Evolutionary conservation across 768 basidiomycete species (phyloP).

Genomic region (Tylopilus sp.): DNA sequence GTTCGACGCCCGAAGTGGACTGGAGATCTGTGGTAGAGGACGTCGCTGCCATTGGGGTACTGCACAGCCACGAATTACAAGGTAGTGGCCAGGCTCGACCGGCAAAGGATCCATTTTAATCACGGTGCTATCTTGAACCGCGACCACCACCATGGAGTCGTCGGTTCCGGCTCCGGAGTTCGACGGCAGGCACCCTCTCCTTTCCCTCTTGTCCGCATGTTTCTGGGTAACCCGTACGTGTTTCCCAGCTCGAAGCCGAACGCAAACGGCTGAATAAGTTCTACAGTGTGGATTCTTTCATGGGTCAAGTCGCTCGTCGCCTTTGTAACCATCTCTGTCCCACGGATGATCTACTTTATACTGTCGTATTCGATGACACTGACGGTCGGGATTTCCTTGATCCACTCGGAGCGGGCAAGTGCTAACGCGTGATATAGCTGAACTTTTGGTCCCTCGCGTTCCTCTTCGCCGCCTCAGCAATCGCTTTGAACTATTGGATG

Average conservation of each 20-base stretch:
- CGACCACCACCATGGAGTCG: constrained; percentile 27
- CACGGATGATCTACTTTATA: constrained; percentile 70
- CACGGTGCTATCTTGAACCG: constrained; percentile 8
- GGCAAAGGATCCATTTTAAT: background rate
- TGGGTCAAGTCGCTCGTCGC: constrained; percentile 72
- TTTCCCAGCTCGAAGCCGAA: background rate
- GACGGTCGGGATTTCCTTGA: constrained; percentile 49
- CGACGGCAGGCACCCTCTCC: constrained; percentile 60
- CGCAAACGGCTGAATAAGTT: constrained; percentile 4
- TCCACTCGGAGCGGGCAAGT: background rate
- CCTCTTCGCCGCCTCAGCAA: constrained; percentile 62
- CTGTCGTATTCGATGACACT: constrained; percentile 88
- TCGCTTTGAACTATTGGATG: constrained; percentile 80
- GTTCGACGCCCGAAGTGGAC: constrained; percentile 29
- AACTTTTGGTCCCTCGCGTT: constrained; percentile 90
- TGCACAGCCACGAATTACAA: constrained; percentile 32
- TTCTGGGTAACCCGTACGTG: constrained; percentile 82
- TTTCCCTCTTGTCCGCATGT: constrained; percentile 74
- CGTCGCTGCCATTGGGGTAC: constrained; percentile 24
- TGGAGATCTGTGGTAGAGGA: constrained; percentile 36
- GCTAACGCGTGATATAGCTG: constrained; percentile 45
- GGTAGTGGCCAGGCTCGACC: constrained; percentile 2
- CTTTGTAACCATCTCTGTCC: constrained; percentile 80
- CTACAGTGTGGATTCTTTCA: constrained; percentile 74
- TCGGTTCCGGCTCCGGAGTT: constrained; percentile 15